Evolutionary conservation across 352 stramenopile species (phyloP), one percentile per base, ranked within the genome.

Genomic region (Pythium periplocum): DNA sequence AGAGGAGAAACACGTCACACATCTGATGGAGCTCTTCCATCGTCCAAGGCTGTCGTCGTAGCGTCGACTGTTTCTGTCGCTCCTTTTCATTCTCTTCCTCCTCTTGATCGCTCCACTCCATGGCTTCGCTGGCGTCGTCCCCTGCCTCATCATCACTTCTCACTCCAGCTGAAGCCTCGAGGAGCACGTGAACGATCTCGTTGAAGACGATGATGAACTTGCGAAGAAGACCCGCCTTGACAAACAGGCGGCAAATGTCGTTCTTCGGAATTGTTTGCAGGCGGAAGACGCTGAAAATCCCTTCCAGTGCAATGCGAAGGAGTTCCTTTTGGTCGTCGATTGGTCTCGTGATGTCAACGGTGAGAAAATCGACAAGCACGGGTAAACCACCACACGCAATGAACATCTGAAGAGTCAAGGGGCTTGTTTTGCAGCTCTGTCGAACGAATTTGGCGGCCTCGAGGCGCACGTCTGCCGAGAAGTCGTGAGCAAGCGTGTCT

Each of bases 161-260:
- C 17, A 26, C 17, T 26, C 17, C 17, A 26, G 17, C 17, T 26
- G 17, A 26, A 26, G 17, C 17, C 6, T 51, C 31, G 36, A 10
- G 6, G 42, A 54, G 48, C 59, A 61, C 62, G 0, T 59, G 48
- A 12, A 85, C 68, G 44, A 95, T 86, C 34, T 88, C 82, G 26
- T 85, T 83, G 61, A 96, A 96, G 0, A 96, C 83, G 1, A 81
- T 59, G 39, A 96, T 75, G 43, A 97, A 93, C 66, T 94, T 91
- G 34, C 78, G 77, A 6, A 98, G 68, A 7, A 98, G 60, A 0
- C 90, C 90, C 0, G 93, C 81, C 59, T 97, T 97, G 4, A 97
- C 86, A 61, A 98, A 97, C n/a, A 98, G 75, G 8, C 90, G 82
- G 57, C 90, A 98, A 58, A 97, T 97, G 51, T 98, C 91, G 61